Base-by-base conservation (phyloP, 2,329 filamentous ascomycete species). In the Colletotrichum sp. region DNA sequence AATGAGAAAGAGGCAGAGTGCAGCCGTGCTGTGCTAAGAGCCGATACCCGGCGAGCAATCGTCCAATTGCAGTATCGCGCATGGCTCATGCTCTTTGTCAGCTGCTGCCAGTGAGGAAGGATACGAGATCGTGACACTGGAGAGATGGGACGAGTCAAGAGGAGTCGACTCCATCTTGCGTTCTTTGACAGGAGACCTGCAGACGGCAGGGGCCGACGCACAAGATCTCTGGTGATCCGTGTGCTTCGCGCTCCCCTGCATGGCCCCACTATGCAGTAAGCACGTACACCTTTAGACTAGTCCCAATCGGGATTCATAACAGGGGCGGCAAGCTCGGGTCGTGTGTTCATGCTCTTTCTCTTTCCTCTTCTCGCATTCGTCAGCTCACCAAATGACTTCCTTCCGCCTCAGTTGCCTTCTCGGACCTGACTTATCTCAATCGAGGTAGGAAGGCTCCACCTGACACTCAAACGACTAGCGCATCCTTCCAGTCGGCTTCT, bases 71-170 rank as follows among this genome's bases (percentile, higher is more conserved):
- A 13, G 56, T 56, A 18, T 72, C 34, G 62, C 36, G 24, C 58
- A 12, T 64, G 62, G 62, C 62, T 30, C 16, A 58, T 48, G 73
- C 69, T 43, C 30, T 56, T 56, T 72, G 58, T 73, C 43, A 48
- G 62, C 24, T 68, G 38, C 43, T 36, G 56, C 58, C 48, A 62
- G 58, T 55, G 36, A 62, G 18, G 58, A 62, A 66, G 12, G 24
- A 65, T 61, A 69, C 73, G 64, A 73, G 56, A 56, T 28, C 26
- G 16, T 16, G 34, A 36, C 4, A 36, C 34, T 36, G 34, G 34
- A 34, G 56, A 76, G 48, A 75, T 70, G 38, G 74, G 60, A 76
- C 58, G 71, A 74, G 71, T 73, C 70, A 74, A 58, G 34, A 60
- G 16, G 18, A n/a, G 38, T 48, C 24, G 65, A 34, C 43, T 21